phyloP scores from a whole-genome alignment of 495 filamentous ascomycete species.

The Trichoderma gamsii region DNA sequence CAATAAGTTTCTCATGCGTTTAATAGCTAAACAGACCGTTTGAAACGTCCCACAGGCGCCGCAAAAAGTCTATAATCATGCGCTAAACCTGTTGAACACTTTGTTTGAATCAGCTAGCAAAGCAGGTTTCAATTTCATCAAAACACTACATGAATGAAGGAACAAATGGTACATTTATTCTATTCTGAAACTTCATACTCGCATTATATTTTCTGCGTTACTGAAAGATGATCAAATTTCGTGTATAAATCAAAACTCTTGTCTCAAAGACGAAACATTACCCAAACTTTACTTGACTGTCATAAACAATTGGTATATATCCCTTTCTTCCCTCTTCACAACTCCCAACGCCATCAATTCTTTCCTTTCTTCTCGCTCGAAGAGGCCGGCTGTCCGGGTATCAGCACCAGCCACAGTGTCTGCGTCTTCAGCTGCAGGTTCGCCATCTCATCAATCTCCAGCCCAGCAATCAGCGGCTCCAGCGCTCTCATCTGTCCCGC shows the following conservation, averaged over 20 bases:
- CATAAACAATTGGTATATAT: background rate
- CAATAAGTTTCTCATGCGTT: no score
- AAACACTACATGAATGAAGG: no score
- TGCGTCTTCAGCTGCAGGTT: slow-evolving; percentile 20
- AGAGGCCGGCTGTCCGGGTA: background rate
- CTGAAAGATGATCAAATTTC: no score
- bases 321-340: background rate
- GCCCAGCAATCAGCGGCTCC: slow-evolving; percentile 19
- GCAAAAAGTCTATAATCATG: no score
- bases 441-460: slow-evolving; percentile 15
- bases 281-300: background rate
- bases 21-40: no score
- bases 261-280: background rate
- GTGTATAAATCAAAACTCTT: no score
- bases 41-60: no score
- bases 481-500: slow-evolving; percentile 21
- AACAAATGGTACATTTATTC: no score
- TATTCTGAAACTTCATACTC: background rate
- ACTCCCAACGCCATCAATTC: background rate
- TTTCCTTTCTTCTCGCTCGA: background rate
- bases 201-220: background rate
- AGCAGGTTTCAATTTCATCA: no score
- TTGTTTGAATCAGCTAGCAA: no score
- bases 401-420: slow-evolving; percentile 26
- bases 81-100: no score